Base-by-base conservation (phyloP, 257 asterid species). In the Handroanthus guayacan region DNA sequence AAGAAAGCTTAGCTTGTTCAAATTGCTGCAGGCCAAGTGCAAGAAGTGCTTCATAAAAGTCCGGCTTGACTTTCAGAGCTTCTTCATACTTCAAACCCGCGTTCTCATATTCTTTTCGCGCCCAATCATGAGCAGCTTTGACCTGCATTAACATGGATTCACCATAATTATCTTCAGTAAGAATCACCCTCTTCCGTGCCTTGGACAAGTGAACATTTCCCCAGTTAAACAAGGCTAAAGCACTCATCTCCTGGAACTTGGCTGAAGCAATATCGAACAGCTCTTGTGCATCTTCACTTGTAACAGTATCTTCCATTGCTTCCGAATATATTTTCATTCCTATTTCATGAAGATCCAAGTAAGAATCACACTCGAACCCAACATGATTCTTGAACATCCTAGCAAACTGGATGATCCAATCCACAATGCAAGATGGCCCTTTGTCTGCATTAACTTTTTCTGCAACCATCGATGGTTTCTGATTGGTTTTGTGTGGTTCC, bases 1-100 rank as follows among this genome's bases (percentile, higher is more conserved):
- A 95, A 65, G 84, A 84, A 67, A 93, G 93, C 76, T 93, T 95
- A 14, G 99, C 99, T 58, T 86, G 92, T 78, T 95, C 99, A 75
- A 91, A 95, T 75, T 86, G 96, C 85, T 84, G 96, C 67, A 84
- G 91, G 58, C 99, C 98, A 36, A 93, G 98, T 52, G 99, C 99
- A 52, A 95, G 91, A 84, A 83, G 89, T 80, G 95, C 98, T 82
- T 95, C 99, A 43, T 91, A 91, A 80, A 95, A 95, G 84, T 95
- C 97, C 45, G 97, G 94, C 86, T 92, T 94, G 71, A 90, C 72
- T 83, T 80, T 89, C 31, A 94, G 78, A 73, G 98, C 94, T 66
- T 90, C 98, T 81, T 89, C 94, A 7, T 94, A 94, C 71, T 79
- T 86, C 79, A 43, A 9, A 75, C 91, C 97, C 0, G 98, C 98